phyloP scores from a whole-genome alignment of 495 filamentous ascomycete species.

The Darksidea phi region DNA sequence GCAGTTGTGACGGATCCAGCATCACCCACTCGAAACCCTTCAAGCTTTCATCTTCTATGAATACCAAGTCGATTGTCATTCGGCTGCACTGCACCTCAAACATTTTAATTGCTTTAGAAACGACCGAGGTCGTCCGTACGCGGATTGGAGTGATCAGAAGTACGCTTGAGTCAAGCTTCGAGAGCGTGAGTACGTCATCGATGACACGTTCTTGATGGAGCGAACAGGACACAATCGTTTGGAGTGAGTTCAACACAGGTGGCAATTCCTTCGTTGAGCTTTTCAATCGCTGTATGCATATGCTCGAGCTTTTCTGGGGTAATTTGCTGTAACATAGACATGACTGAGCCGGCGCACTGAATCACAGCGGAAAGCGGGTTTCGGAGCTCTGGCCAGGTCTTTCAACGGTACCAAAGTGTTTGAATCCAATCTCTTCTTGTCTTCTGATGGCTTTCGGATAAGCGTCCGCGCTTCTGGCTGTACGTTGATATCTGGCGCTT shows the following conservation, averaged over 20 bases:
- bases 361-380: slow-evolving; percentile 22
- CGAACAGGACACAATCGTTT: slow-evolving; percentile 23
- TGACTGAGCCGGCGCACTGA: slow-evolving; percentile 23
- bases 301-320: not conserved
- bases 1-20: slow-evolving; percentile 9
- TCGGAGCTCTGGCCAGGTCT: slow-evolving; percentile 2
- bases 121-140: slow-evolving; percentile 5
- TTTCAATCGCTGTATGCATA: not conserved
- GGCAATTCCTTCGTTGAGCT: not conserved
- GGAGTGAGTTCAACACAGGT: slow-evolving; percentile 1
- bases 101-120: slow-evolving; percentile 13
- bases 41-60: slow-evolving; percentile 1
- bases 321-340: slow-evolving; percentile 7
- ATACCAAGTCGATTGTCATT: not conserved
- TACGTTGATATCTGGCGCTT: too few species aligned
- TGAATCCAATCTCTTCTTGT: too few species aligned
- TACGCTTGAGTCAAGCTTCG: slow-evolving; percentile 28
- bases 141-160: slow-evolving; percentile 13
- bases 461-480: too few species aligned
- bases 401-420: too few species aligned
- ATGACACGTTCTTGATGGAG: slow-evolving; percentile 26
- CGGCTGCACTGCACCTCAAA: slow-evolving; percentile 13
- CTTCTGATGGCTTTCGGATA: not conserved
- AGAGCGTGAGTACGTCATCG: slow-evolving; percentile 26
- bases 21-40: slow-evolving; percentile 14